Percentiles rank a stretch among this genome's conserved stretches.
These are phyloP conservation scores for Rickenella mellea DNA, from an alignment of 768 basidiomycete species.

Conservation along the genomic window DNA sequence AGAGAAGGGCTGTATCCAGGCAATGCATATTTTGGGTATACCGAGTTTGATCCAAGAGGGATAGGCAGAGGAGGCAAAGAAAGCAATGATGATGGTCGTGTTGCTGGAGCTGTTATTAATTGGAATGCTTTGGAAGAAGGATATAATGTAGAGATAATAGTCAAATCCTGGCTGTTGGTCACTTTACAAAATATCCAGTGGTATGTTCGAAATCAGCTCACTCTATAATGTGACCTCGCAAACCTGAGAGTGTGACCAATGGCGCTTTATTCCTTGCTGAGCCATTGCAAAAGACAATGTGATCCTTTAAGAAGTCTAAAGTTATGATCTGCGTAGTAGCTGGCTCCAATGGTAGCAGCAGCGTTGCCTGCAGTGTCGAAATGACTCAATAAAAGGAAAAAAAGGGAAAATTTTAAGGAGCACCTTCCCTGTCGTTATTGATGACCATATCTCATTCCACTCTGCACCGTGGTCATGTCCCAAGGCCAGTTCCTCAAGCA, in stretches of 20 bases:
- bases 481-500: conserved; percentile 60
- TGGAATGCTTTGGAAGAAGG: conserved; percentile 31
- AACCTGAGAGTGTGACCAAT: conserved; percentile 73
- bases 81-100: conserved; percentile 26
- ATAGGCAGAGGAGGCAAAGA: conserved; percentile 48
- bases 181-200: conserved; percentile 1
- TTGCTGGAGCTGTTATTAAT: conserved; percentile 25
- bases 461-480: conserved; percentile 39
- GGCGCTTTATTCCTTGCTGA: conserved; percentile 35
- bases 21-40: conserved; percentile 41
- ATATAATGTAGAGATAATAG: conserved; percentile 34
- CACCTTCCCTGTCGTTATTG: conserved; percentile 60
- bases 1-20: conserved; percentile 27
- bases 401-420: too few relatives aligned
- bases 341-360: conserved; percentile 69
- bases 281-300: conserved; percentile 60
- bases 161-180: conserved; percentile 24
- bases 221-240: conserved; percentile 63
- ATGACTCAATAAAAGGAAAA: background rate
- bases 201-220: conserved; percentile 24
- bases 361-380: conserved; percentile 46
- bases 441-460: conserved; percentile 63
- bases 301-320: conserved; percentile 73
- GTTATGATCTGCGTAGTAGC: conserved; percentile 47
- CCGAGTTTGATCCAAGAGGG: conserved; percentile 21